Base-by-base conservation (phyloP, 1,139 yeast species). In the Suhomyces terraborum region DNA sequence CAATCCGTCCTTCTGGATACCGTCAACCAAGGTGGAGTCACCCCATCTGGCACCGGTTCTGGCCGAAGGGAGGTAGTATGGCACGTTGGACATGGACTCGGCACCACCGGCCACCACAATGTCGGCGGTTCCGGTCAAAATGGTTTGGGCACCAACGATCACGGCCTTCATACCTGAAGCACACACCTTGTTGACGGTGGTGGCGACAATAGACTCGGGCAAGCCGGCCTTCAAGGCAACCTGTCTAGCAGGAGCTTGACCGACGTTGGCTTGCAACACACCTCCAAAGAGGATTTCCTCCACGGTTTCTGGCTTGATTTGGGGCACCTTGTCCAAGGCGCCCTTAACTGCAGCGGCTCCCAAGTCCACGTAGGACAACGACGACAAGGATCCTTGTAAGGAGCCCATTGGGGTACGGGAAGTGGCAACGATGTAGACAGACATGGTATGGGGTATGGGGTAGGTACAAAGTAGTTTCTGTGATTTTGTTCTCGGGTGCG, bases 241-340 rank as follows among this genome's bases (percentile, higher is more conserved):
- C 71, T 93, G 98, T 68, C 98, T 85, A 32, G 98, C 98, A 35
- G 98, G 98, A 48, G 93, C 93, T 70, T 93, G 98, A 49, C 98
- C 98, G 44, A 88, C 82, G 59, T 88, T 88, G 52, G 98, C 98
- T 58, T 88, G 87, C 60, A 88, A 72, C 39, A 89, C 98, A 58
- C 89, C 88, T 58, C 98, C 98, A 62, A 89, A 91, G 56, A 87
- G 75, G 58, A 93, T 80, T 67, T 93, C 98, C 54, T 93, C 97
- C 43, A 86, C 95, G 46, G 77, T 82, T 34, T 75, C 73, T 37
- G 96, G 82, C 56, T 85, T 76, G 67, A 93, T 75, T 64, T 82
- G 80, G 41, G 95, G 94, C 36, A 87, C 93, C 61, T 88, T 86
- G 37, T 70, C 88, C 48, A 91, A 70, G 14, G 96, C 97, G 40